Percentiles rank a stretch among this genome's conserved stretches.
Evolutionary conservation across 2,329 filamentous ascomycete species (phyloP).

Genomic region (Colletotrichum magnum): DNA sequence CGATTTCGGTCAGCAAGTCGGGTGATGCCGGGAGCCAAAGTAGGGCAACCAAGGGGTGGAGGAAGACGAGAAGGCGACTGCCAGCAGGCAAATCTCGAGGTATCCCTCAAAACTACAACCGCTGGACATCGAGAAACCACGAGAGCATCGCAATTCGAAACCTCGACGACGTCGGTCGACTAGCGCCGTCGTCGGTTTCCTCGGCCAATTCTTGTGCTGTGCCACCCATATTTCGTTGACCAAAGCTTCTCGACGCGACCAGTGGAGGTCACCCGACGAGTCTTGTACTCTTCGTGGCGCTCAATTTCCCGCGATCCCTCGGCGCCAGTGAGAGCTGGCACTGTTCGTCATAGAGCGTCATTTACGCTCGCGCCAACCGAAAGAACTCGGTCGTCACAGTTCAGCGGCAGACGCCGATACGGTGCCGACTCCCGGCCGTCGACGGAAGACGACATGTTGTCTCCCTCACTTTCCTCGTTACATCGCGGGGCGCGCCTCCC

Average conservation of each 20-base stretch:
- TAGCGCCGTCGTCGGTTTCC: background rate
- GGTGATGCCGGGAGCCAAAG: background rate
- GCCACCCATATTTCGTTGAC: conserved; percentile 25
- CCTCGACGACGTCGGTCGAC: background rate
- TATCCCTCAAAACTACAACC: background rate
- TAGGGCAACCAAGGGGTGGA: background rate
- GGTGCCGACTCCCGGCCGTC: background rate
- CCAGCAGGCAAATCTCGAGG: background rate
- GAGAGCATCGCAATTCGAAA: background rate
- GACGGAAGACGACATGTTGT: background rate
- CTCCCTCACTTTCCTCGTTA: conserved; percentile 23
- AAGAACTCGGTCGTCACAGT: background rate
- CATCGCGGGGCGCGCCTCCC: conserved; percentile 10
- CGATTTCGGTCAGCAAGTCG: background rate
- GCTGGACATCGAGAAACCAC: background rate
- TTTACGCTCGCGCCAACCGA: background rate
- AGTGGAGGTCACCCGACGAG: conserved; percentile 32
- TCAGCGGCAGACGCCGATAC: conserved; percentile 3
- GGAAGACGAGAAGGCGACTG: no score
- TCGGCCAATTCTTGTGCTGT: conserved; percentile 24
- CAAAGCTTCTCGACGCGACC: conserved; percentile 10
- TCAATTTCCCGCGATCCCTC: background rate
- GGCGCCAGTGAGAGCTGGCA: background rate
- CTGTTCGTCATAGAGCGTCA: background rate
- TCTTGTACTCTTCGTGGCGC: conserved; percentile 31